phyloP scores from a whole-genome alignment of 352 stramenopile species.

The Thraustochytrium striatum region DNA sequence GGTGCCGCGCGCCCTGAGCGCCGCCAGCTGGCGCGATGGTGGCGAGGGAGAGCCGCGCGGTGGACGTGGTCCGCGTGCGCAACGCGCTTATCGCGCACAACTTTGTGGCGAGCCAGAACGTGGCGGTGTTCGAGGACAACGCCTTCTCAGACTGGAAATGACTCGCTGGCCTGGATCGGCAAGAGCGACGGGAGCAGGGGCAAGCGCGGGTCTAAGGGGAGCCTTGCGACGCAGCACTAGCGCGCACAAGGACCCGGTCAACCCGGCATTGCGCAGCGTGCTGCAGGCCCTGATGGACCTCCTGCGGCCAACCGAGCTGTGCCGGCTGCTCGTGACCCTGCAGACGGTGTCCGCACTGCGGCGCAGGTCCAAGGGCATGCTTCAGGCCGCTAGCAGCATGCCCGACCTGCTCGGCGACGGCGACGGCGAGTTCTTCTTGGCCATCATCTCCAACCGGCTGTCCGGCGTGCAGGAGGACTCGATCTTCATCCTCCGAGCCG shows the following conservation, averaged over 20 bases:
- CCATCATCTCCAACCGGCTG: constrained; percentile 37
- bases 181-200: not conserved
- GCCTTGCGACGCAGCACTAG: not conserved
- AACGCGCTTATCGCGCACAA: constrained; percentile 46
- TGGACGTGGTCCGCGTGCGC: constrained; percentile 37
- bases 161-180: not conserved
- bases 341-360: not conserved
- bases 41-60: not conserved
- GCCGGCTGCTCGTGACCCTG: constrained; percentile 18
- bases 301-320: constrained; percentile 24
- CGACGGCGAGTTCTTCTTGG: constrained; percentile 21
- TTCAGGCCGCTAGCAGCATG: not conserved
- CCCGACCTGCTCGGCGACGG: constrained; percentile 4
- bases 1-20: too few species aligned
- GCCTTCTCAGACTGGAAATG: not conserved
- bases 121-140: constrained; percentile 37
- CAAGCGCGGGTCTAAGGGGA: not conserved
- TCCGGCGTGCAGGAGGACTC: constrained; percentile 42
- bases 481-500: constrained; percentile 15
- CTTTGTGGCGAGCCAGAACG: constrained; percentile 21
- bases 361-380: not conserved
- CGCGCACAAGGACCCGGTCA: constrained; percentile 25
- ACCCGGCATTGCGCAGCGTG: constrained; percentile 16
- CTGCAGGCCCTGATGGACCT: constrained; percentile 41
- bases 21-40: too few species aligned